Conservation (phyloP, 257 asterid genomes). For the Lycium ferocissimum region DNA sequence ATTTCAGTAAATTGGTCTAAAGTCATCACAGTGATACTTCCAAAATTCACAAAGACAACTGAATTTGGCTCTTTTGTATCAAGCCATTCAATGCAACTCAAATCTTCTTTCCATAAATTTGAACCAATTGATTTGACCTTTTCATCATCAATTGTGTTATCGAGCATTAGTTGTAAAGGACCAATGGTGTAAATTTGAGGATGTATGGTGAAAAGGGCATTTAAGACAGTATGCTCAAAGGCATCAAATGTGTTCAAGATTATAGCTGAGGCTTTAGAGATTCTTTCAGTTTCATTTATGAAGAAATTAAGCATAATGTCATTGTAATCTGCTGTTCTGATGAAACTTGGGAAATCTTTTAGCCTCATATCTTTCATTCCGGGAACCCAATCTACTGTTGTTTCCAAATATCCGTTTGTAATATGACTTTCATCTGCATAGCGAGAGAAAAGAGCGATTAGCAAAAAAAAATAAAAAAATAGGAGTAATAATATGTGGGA, state of each 20-base stretch:
- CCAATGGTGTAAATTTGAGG: conserved; percentile 23
- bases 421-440: conserved; percentile 20
- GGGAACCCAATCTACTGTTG: conserved; percentile 19
- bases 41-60: conserved; percentile 15
- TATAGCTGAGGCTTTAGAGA: conserved; percentile 27
- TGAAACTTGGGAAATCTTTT: conserved; percentile 23
- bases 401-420: conserved; percentile 26
- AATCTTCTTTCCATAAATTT: conserved; percentile 20
- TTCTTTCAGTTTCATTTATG: background rate
- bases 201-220: background rate
- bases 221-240: background rate
- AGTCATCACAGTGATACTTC: conserved; percentile 12
- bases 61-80: background rate
- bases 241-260: conserved; percentile 25
- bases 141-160: background rate
- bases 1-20: background rate
- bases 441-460: too few relatives aligned
- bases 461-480: too few relatives aligned
- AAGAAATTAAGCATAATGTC: conserved; percentile 19
- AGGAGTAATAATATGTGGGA: too few relatives aligned
- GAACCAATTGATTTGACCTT: background rate
- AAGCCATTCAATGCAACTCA: conserved; percentile 7
- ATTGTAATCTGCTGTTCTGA: conserved; percentile 22
- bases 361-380: conserved; percentile 17
- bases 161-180: background rate